Conservation (phyloP, 495 filamentous ascomycete genomes). For the Pseudotulostoma volvatum region DNA sequence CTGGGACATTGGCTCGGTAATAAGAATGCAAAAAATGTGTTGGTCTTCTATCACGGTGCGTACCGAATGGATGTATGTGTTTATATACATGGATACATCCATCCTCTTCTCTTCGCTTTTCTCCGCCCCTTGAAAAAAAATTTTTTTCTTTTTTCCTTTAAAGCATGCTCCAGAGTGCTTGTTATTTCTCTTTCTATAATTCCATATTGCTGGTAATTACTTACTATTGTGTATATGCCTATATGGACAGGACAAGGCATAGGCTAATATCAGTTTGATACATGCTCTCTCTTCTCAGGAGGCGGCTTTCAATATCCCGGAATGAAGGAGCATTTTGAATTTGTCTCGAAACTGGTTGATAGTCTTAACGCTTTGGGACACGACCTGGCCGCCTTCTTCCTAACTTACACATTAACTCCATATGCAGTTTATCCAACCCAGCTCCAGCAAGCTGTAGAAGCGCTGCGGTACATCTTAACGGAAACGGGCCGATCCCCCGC, state of each 20-base stretch:
- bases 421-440: conserved; percentile 41
- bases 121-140: no score
- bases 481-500: conserved; percentile 21
- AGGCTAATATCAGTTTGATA: no score
- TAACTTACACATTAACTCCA: conserved; percentile 45
- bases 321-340: conserved; percentile 33
- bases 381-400: conserved; percentile 32
- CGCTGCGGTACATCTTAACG: conserved; percentile 35
- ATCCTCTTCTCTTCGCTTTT: no score
- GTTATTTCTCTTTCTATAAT: no score
- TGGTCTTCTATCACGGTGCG: conserved; percentile 45
- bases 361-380: conserved; percentile 18
- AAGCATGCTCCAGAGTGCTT: no score
- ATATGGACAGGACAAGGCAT: background rate
- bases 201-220: no score
- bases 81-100: no score
- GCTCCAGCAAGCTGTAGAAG: conserved; percentile 37
- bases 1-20: conserved; percentile 44
- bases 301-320: conserved; percentile 43
- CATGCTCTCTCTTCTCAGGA: conserved; percentile 16
- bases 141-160: no score
- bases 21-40: conserved; percentile 35
- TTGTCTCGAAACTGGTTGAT: conserved; percentile 29
- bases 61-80: no score
- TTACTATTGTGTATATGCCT: no score